phyloP scores from a whole-genome alignment of 2,329 filamentous ascomycete genomes.

The Colletotrichum tropicale region DNA sequence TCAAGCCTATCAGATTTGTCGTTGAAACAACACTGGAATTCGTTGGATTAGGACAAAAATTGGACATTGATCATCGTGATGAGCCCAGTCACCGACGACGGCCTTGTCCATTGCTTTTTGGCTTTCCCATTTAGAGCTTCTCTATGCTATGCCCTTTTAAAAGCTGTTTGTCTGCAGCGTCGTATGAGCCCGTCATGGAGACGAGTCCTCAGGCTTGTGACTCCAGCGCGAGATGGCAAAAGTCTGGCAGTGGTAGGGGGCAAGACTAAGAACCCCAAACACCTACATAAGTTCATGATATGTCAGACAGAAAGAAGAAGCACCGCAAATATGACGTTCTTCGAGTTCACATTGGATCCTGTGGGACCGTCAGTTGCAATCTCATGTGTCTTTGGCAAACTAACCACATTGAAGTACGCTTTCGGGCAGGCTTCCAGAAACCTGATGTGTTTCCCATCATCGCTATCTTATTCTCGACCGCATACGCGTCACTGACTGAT shows the following conservation, averaged over 20 bases:
- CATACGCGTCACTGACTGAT: accelerated
- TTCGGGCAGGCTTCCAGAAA: background rate
- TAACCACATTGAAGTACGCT: accelerated
- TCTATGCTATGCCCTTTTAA: background rate
- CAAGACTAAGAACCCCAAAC: background rate
- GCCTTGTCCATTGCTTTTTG: too few relatives aligned
- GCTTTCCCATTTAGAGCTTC: background rate
- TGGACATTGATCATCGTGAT: background rate
- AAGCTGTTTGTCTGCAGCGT: background rate
- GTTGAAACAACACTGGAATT: background rate
- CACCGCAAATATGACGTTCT: background rate
- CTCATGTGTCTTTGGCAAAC: background rate
- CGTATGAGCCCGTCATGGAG: background rate
- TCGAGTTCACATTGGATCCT: background rate
- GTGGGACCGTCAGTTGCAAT: accelerated
- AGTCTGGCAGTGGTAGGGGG: too few relatives aligned
- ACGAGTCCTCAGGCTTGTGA: background rate
- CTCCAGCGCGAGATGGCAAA: background rate
- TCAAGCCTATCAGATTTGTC: background rate
- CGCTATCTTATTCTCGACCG: background rate
- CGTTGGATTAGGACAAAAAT: accelerated
- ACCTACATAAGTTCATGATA: too few relatives aligned
- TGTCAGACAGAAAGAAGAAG: background rate
- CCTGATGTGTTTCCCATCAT: background rate
- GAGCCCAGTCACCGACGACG: background rate